A percentile compares a stretch with the other conserved stretches of the same genome.
Conservation (phyloP, 148 eudicot species). For the Amaranthus palmeri region DNA sequence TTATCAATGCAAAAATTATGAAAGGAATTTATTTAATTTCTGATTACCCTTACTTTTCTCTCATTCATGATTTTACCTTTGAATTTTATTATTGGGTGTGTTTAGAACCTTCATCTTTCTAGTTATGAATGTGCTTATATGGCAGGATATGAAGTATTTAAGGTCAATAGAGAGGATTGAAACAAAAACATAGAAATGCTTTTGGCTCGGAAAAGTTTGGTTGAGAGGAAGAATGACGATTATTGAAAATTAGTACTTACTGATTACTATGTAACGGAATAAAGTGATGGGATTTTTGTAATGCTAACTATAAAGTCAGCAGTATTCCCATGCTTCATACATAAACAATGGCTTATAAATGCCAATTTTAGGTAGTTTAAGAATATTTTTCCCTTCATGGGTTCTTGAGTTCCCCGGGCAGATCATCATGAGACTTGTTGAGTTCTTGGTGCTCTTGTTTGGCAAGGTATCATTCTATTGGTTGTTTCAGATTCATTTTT, state of each 20-base stretch:
- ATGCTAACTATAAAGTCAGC: slow-evolving; percentile 16
- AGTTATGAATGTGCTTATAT: not conserved
- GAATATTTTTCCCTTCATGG: slow-evolving; percentile 52
- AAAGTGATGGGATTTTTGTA: no score
- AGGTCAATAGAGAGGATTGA: no score
- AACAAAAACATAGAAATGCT: no score
- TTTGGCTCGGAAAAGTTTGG: no score
- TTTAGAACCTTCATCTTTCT: not conserved
- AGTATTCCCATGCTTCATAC: slow-evolving; percentile 26
- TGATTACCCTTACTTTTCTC: not conserved
- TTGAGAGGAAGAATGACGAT: not conserved
- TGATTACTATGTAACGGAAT: no score
- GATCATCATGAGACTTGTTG: slow-evolving; percentile 62
- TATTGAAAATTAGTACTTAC: no score
- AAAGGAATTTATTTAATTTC: not conserved
- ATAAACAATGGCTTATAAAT: slow-evolving; percentile 48
- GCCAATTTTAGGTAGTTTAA: slow-evolving; percentile 63
- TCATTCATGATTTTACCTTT: not conserved
- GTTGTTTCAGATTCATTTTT: slow-evolving; percentile 3
- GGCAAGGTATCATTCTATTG: slow-evolving; percentile 82
- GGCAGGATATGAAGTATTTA: no score
- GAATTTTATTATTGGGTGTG: not conserved
- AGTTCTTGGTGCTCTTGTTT: slow-evolving; percentile 81
- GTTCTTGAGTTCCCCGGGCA: slow-evolving; percentile 73
- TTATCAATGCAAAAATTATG: not conserved